These are phyloP conservation scores for Rhodotorula paludigena DNA, from an alignment of 768 basidiomycete species.

Conservation along the genomic window DNA sequence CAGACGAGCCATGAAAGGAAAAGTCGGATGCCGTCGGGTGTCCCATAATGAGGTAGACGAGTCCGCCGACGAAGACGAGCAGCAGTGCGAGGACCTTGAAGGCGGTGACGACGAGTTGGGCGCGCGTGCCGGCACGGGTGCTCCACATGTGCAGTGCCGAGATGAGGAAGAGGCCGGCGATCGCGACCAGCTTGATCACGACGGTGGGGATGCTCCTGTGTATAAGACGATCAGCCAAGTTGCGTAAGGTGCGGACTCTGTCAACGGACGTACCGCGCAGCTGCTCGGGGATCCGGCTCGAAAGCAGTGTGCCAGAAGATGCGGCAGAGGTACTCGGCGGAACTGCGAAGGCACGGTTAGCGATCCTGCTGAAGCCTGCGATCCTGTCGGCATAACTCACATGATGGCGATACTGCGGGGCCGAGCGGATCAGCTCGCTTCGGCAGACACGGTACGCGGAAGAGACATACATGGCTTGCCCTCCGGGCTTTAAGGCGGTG, in stretches of 20 bases:
- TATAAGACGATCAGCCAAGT: no score
- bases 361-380: no score
- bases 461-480: conserved; percentile 23
- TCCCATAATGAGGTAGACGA: conserved; percentile 66
- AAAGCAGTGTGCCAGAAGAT: conserved; percentile 73
- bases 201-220: conserved; percentile 65
- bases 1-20: conserved; percentile 67
- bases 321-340: conserved; percentile 67
- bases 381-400: not conserved
- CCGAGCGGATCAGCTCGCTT: not conserved
- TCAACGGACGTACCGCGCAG: not conserved
- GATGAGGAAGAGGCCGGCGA: conserved; percentile 65
- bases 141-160: conserved; percentile 73
- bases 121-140: conserved; percentile 69
- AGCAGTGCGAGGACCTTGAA: conserved; percentile 58
- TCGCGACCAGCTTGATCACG: conserved; percentile 83
- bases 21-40: conserved; percentile 65
- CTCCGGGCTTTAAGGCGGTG: conserved; percentile 60
- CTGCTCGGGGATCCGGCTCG: conserved; percentile 65
- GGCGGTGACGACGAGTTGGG: conserved; percentile 78
- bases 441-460: conserved; percentile 11
- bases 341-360: conserved; percentile 8
- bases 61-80: conserved; percentile 68
- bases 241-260: not conserved
- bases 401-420: conserved; percentile 2